Percentiles rank a stretch among this genome's conserved stretches.
These are phyloP conservation scores for Eugenia klotzschiana DNA, from an alignment of 441 rosid genomes.

Conservation along the genomic window DNA sequence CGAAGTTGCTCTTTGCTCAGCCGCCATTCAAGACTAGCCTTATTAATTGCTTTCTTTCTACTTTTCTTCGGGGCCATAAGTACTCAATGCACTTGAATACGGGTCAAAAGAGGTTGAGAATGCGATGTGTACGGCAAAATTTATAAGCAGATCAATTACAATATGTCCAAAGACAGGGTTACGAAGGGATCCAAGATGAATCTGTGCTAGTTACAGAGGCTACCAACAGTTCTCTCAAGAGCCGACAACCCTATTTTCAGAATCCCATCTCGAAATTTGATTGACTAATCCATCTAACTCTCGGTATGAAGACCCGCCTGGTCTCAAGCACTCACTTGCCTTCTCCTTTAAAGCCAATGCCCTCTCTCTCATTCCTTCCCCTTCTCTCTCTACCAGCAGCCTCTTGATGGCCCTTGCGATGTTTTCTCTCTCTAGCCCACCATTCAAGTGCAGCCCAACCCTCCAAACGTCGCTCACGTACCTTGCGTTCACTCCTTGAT, in stretches of 20 bases:
- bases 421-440: conserved; percentile 16
- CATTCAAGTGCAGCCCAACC: conserved; percentile 18
- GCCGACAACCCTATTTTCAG: neutral
- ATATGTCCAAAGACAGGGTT: neutral
- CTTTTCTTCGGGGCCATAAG: neutral
- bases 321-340: conserved; percentile 6
- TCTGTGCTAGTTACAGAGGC: neutral
- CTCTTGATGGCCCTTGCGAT: conserved; percentile 17
- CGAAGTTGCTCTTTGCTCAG: neutral
- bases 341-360: conserved; percentile 14
- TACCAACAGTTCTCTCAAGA: neutral
- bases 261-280: neutral
- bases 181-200: neutral
- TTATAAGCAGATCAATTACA: neutral
- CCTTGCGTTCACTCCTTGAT: conserved; percentile 22
- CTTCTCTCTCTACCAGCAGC: conserved; percentile 13
- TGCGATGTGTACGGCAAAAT: neutral
- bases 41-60: neutral
- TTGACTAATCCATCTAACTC: conserved; percentile 11
- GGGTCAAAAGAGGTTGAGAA: neutral
- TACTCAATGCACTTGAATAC: neutral
- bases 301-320: conserved; percentile 24
- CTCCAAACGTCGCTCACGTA: conserved; percentile 21
- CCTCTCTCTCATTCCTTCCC: conserved; percentile 13
- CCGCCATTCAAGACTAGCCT: neutral